Evolutionary conservation across 2,329 filamentous ascomycete genomes (phyloP).

Genomic region (Trichoderma simmonsii): DNA sequence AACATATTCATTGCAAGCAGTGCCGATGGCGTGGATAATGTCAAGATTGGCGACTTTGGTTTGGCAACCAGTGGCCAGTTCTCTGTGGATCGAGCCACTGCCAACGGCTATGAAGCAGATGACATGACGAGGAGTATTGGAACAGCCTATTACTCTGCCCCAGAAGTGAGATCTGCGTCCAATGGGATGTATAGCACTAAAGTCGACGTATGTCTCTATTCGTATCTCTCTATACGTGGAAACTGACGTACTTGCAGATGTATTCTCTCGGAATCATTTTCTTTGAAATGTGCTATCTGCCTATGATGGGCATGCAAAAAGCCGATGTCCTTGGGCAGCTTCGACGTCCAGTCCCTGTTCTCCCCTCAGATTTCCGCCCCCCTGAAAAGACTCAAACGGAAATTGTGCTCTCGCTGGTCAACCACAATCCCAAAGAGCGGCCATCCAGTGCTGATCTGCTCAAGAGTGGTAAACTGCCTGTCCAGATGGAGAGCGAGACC

Average conservation of each 20-base stretch:
- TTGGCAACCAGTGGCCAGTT: constrained; percentile 86
- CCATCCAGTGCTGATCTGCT: constrained; percentile 81
- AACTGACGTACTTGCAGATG: constrained; percentile 56
- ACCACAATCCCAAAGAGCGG: constrained; percentile 75
- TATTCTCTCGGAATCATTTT: constrained; percentile 96
- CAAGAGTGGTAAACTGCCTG: constrained; percentile 79
- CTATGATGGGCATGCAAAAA: constrained; percentile 65
- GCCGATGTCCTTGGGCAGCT: constrained; percentile 64
- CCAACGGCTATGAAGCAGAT: constrained; percentile 43
- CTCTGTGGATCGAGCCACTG: constrained; percentile 52
- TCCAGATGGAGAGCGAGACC: constrained; percentile 90
- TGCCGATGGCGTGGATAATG: constrained; percentile 75
- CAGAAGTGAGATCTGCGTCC: constrained; percentile 76
- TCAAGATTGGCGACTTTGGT: constrained; percentile 96
- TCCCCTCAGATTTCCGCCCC: constrained; percentile 71
- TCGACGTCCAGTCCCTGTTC: constrained; percentile 60
- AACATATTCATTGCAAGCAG: constrained; percentile 82
- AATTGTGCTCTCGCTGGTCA: constrained; percentile 77
- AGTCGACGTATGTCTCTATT: constrained; percentile 66
- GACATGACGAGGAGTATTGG: constrained; percentile 71
- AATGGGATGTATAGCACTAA: constrained; percentile 83
- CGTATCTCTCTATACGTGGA: not conserved
- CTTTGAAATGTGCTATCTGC: constrained; percentile 88
- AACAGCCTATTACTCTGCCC: constrained; percentile 89
- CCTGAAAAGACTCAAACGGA: constrained; percentile 70